Evolutionary conservation across 768 basidiomycete genomes (phyloP), one percentile per base, ranked within the genome.

Genomic region (Trametes elegans): DNA sequence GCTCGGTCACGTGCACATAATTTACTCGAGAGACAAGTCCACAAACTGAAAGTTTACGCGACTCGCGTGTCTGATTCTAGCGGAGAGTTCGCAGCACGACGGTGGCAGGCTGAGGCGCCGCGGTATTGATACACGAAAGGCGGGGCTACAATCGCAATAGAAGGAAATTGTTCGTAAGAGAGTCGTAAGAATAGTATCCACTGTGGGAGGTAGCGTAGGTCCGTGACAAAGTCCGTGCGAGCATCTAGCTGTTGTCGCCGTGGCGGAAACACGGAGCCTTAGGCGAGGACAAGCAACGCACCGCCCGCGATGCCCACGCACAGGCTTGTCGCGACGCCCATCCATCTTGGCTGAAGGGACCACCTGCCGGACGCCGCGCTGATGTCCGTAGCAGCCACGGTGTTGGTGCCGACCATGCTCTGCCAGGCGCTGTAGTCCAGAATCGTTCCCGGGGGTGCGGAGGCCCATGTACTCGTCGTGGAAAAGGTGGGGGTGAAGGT

Each of bases 401-500:
- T 70, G 42, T 63, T 62, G 5, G 60, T 67, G 28, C 69, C 69
- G 18, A 70, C 52, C 23, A 56, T 23, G 29, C 55, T 60, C 19
- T 65, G 56, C 63, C 64, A 74, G n/a, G 59, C 49, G 57, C 66
- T 71, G 64, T 66, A 70, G 16, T 46, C 29, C 27, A 74, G 52
- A 32, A 74, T 57, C 0, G 72, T 70, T 11, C 73, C 73, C 7
- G 59, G 52, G 1, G 55, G 46, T 10, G 62, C 50, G 9, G 64
- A 48, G 1, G 58, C 50, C 32, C 54, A 60, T 3, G 66, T 58
- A 1, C 54, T 58, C 5, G 70, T 64, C 1, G 61, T 40, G 8
- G 66, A 60, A 49, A 66, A 71, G 18, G 66, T 57, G 1, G 73
- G 70, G 0, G 71, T 73, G 55, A 73, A 74, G 2, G 64, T 70